phyloP scores from a whole-genome alignment of 768 basidiomycete genomes.

The Naganishia vishniacii region DNA sequence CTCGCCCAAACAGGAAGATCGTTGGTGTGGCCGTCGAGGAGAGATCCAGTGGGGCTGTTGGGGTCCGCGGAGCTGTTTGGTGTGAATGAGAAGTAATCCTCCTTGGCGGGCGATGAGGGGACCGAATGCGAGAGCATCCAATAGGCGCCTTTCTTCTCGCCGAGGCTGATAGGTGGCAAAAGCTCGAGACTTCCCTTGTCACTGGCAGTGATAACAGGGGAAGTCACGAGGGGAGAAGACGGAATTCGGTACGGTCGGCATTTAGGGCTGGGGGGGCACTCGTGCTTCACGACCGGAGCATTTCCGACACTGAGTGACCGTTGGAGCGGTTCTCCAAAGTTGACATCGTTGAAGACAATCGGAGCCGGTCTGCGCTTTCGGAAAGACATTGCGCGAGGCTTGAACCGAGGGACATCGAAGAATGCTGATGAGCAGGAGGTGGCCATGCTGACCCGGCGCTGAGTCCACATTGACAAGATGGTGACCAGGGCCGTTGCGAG shows the following conservation, averaged over 20 bases:
- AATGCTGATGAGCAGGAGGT: slow-evolving; percentile 7
- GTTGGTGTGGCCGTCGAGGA: slow-evolving; percentile 11
- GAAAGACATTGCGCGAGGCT: background rate
- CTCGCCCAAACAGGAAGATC: background rate
- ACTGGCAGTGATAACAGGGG: slow-evolving; percentile 4
- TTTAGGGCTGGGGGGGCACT: slow-evolving; percentile 5
- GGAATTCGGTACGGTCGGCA: slow-evolving; percentile 13
- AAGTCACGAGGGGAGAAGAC: slow-evolving; percentile 12
- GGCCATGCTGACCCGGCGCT: slow-evolving; percentile 24
- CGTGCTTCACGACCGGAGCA: slow-evolving; percentile 7
- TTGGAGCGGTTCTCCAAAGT: slow-evolving; percentile 4
- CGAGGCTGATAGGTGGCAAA: background rate
- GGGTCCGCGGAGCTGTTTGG: slow-evolving; percentile 29
- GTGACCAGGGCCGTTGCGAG: slow-evolving; percentile 12
- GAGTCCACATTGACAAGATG: slow-evolving; percentile 28
- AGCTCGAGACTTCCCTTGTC: slow-evolving; percentile 1
- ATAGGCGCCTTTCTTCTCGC: background rate
- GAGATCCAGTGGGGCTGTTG: slow-evolving; percentile 30
- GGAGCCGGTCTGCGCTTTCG: slow-evolving; percentile 15
- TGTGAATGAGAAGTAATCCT: slow-evolving; percentile 12
- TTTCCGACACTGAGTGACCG: slow-evolving; percentile 19
- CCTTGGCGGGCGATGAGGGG: background rate
- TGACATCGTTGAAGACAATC: slow-evolving; percentile 10
- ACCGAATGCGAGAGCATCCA: slow-evolving; percentile 4
- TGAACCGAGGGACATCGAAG: slow-evolving; percentile 8